Evolutionary conservation across 495 filamentous ascomycete genomes (phyloP), one percentile per base, ranked within the genome.

Genomic region (Trichoderma orchidacearum): DNA sequence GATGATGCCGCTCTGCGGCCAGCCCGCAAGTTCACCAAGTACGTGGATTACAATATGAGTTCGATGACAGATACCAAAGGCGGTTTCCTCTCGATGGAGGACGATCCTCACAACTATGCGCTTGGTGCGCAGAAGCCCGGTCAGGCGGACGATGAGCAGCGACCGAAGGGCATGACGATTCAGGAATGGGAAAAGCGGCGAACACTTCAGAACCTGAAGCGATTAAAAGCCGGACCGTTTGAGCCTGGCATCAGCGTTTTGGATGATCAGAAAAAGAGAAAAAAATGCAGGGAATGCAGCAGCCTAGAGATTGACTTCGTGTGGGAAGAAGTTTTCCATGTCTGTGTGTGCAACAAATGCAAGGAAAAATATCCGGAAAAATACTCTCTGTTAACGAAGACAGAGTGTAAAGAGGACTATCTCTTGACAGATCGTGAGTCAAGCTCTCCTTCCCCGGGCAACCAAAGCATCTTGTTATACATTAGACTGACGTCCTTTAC

Each of bases 21-120:
- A 2, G 85, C 83, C 51, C 80, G 79, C 56, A 95, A 92, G 62
- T 96, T 96, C 63, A 79, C 83, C 41, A 89, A 90, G 69, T 97
- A 84, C 70, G 88, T 98, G 61, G 93, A 98, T 58, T 96, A 96
- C 68, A 94, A 98, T 72, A 90, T 98, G 61, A 88, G 85, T 60
- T 90, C 90, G 72, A 98, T 98, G 89, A 92, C 85, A 13, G 93
- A 98, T 66, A 96, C 93, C 6, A 96, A 96, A 63, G 93, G 93
- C 38, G 93, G 93, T 0, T 98, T 98, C 67, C 67, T 98, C 59
- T 86, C 83, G 25, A 75, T 78, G 0, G 86, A 90, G 58, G 93
- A 98, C 64, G 93, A 98, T 66, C 93, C 93, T 1, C 82, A 82
- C 67, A 95, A 94, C 63, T 35, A 55, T 35, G 86, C 18, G 30